Percentiles rank a stretch among this genome's conserved stretches.
phyloP scores from a whole-genome alignment of 2,329 filamentous ascomycete species.

The Clarireedia monteithiana region DNA sequence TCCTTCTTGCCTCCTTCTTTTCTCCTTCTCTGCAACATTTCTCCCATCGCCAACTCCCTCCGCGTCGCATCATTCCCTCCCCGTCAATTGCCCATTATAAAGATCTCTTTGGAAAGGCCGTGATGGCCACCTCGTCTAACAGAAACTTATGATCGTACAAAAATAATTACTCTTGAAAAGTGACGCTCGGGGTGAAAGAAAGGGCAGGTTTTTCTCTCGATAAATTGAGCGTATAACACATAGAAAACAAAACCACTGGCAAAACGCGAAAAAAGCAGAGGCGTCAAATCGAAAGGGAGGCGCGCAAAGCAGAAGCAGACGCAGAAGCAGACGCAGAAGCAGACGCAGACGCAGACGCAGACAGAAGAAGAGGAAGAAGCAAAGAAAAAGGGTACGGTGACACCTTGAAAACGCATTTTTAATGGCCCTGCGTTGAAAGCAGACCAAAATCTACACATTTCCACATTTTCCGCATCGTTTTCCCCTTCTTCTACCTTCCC shows the following conservation, averaged over 20 bases:
- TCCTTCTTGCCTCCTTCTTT: background rate
- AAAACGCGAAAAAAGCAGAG: background rate
- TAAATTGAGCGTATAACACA: background rate
- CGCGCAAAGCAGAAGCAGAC: background rate
- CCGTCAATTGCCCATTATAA: conserved; percentile 12
- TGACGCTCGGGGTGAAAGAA: conserved; percentile 6
- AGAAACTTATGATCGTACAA: conserved; percentile 22
- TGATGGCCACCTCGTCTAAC: conserved; percentile 18
- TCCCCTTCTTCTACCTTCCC: background rate
- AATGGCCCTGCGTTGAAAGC: conserved; percentile 13
- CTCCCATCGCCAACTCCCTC: background rate
- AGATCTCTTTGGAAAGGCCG: conserved; percentile 14
- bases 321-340: background rate
- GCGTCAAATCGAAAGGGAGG: background rate
- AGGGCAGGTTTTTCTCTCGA: conserved; percentile 13
- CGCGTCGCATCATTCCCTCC: background rate
- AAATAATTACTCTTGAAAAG: conserved; percentile 25
- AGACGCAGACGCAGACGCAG: background rate
- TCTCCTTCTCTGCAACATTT: background rate
- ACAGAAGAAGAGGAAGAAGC: background rate
- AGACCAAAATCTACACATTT: conserved; percentile 5
- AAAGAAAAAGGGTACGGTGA: conserved; percentile 28
- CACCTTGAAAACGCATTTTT: conserved; percentile 24
- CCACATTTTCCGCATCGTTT: background rate
- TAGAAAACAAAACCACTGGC: conserved; percentile 13